Percentiles rank a stretch among this genome's conserved stretches.
These are phyloP conservation scores for Cryphonectria parasitica DNA, from an alignment of 2,329 filamentous ascomycete species.

Conservation along the genomic window DNA sequence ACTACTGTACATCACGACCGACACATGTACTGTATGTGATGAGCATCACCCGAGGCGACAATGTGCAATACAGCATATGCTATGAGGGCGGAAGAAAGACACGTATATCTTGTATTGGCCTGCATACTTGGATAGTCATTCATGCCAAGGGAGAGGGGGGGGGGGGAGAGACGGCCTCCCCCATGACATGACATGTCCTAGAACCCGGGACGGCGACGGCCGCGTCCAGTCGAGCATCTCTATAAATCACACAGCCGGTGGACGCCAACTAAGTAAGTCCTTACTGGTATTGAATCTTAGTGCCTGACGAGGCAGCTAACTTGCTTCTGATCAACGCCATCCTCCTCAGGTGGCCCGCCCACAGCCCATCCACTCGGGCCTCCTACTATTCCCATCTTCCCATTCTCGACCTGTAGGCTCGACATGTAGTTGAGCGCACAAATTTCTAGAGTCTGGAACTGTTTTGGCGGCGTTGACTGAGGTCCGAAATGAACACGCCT, in stretches of 20 bases:
- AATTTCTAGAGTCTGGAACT: too few species aligned
- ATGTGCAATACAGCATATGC: background rate
- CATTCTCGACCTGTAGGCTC: background rate
- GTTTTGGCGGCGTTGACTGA: too few species aligned
- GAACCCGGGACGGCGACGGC: background rate
- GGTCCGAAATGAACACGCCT: too few species aligned
- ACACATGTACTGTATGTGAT: background rate
- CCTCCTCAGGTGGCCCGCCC: background rate
- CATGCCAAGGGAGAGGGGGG: background rate
- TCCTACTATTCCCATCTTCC: background rate
- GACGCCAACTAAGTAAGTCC: background rate
- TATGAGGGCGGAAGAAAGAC: too few species aligned
- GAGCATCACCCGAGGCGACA: background rate
- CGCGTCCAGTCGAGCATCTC: background rate
- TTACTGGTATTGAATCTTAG: background rate
- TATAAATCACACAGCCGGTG: background rate
- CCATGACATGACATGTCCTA: background rate
- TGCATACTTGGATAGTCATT: background rate
- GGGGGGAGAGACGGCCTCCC: background rate
- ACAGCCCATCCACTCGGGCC: background rate
- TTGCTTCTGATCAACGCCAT: background rate
- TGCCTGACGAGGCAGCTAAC: background rate
- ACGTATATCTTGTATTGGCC: background rate
- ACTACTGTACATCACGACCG: background rate
- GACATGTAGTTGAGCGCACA: too few species aligned